These are phyloP conservation scores for Puccinia horiana DNA, from an alignment of 1,284 basidiomycete species.

Conservation along the genomic window DNA sequence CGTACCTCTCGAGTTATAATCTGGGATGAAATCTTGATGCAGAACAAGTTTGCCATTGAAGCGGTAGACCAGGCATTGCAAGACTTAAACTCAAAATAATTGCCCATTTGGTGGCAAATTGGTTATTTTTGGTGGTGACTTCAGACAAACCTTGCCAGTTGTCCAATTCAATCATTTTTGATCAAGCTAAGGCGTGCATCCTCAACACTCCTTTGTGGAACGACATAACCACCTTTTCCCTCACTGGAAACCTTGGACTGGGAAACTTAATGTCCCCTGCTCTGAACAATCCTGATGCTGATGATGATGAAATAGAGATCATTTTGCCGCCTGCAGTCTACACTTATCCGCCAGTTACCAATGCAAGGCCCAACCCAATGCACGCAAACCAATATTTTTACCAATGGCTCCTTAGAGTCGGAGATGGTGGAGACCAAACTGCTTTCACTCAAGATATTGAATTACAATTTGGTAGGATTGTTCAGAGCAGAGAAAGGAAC, in stretches of 20 bases:
- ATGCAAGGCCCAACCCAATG: too few species aligned
- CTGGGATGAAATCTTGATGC: constrained; percentile 24
- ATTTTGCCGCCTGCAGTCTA: background rate
- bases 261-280: too few species aligned
- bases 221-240: background rate
- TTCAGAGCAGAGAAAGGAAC: too few species aligned
- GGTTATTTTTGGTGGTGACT: background rate
- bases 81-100: background rate
- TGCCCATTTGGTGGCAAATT: background rate
- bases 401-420: background rate
- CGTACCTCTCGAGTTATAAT: background rate
- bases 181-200: background rate
- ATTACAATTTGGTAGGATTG: too few species aligned
- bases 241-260: background rate
- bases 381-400: background rate
- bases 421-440: background rate
- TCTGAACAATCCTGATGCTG: too few species aligned
- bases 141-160: too few species aligned
- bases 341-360: too few species aligned
- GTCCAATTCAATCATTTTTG: background rate
- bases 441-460: too few species aligned
- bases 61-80: background rate
- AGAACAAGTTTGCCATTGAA: constrained; percentile 2
- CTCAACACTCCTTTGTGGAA: background rate
- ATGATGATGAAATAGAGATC: too few species aligned